Evolutionary conservation across 23 red algal species (phyloP), one percentile per base, ranked within the genome.

Genomic region (Pyropia haitanensis): DNA sequence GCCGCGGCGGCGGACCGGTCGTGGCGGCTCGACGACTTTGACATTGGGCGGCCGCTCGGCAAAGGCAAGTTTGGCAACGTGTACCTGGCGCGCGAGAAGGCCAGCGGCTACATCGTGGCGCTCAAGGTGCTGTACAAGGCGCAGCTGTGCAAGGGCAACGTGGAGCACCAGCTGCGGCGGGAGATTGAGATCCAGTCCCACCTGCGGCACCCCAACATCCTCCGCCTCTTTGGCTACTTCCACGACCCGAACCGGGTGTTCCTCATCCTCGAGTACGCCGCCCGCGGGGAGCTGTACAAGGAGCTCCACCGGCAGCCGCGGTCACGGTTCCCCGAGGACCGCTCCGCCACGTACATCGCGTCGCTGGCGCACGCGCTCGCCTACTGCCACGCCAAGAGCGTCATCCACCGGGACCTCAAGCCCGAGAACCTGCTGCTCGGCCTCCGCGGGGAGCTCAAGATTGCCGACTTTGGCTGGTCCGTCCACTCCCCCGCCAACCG

Each of bases 161-260:
- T 98, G 60, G 94, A 98, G 80, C 94, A 98, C 59, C 94, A 98
- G 62, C 66, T 98, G 30, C 94, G 94, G 14, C 77, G 94, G 31
- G 94, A 98, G 63, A 91, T 98, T 30, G 94, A 98, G 54, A 98
- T 98, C 61, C 92, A 98, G 61, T 88, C 77, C 9, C 94, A 91
- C 50, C 64, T 98, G 29, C 78, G 94, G 14, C 94, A 98, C 65
- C 85, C 85, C 14, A 98, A 98, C 64, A 91, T 98, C 52, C 86
- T 98, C 59, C 82, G 88, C 28, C 76, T 98, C 31, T 91, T 88
- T 61, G 94, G 94, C 46, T 98, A 88, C 61, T 98, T 90, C 49
- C 77, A 98, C 74, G 94, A 98, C 59, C 70, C 87, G 18, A 91
- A 65, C 56, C 80, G 85, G 13, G 78, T 98, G 32, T 98, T 88